These are phyloP conservation scores for Dioszegia aurantiaca DNA, from an alignment of 768 basidiomycete species.

Conservation along the genomic window DNA sequence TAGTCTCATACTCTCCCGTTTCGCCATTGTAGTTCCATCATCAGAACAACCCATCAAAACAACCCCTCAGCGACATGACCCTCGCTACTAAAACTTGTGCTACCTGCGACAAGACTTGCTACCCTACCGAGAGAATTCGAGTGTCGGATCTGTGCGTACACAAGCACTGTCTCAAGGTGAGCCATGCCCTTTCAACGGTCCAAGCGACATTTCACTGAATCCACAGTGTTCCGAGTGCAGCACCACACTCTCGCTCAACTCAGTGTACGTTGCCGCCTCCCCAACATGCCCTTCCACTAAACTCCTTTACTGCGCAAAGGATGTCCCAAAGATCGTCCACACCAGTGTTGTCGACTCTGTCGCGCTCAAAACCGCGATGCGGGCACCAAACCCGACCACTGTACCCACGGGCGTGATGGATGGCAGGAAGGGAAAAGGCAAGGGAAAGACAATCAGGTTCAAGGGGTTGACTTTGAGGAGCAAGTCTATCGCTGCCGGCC, in stretches of 20 bases:
- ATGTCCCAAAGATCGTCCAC: constrained; percentile 24
- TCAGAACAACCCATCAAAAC: too few relatives aligned
- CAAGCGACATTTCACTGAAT: background rate
- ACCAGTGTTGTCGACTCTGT: constrained; percentile 20
- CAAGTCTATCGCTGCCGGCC: constrained; percentile 18
- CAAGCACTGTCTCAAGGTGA: constrained; percentile 24
- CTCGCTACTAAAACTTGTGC: constrained; percentile 15
- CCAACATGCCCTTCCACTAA: background rate
- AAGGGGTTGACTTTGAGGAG: constrained; percentile 24
- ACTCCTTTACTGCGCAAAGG: constrained; percentile 18
- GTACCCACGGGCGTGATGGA: constrained; percentile 16
- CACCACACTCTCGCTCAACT: constrained; percentile 20
- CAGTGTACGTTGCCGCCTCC: constrained; percentile 21
- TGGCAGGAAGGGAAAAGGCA: constrained; percentile 6
- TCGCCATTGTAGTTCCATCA: too few relatives aligned
- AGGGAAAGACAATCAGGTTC: constrained; percentile 20
- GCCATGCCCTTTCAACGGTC: background rate
- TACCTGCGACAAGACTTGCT: constrained; percentile 21
- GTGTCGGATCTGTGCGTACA: constrained; percentile 24
- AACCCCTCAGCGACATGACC: too few relatives aligned
- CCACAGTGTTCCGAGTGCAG: constrained; percentile 19
- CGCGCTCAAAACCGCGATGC: constrained; percentile 19
- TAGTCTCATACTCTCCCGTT: too few relatives aligned
- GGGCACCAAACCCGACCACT: constrained; percentile 20
- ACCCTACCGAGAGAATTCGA: constrained; percentile 20